phyloP scores from a whole-genome alignment of 2,329 filamentous ascomycete genomes.

The Magnaporthales sp. region DNA sequence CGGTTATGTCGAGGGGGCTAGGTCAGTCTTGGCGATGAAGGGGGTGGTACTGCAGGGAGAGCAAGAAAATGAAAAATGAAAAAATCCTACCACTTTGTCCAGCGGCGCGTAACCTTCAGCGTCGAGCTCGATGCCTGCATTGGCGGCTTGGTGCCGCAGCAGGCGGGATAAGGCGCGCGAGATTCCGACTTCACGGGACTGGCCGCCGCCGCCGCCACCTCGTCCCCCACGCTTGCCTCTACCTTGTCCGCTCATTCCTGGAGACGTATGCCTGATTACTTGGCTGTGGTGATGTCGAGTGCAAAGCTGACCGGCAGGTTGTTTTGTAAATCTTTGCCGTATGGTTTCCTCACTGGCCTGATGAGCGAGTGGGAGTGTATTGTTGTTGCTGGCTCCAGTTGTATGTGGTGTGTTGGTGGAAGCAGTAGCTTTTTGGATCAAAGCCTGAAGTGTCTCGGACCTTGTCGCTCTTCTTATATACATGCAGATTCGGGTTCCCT shows the following conservation, averaged over 20 bases:
- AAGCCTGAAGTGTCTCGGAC: not conserved
- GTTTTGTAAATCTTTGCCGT: not conserved
- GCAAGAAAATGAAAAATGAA: constrained; percentile 4
- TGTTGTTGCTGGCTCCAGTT: not conserved
- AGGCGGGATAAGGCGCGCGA: constrained; percentile 46
- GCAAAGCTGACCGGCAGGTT: not conserved
- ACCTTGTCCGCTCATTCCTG: constrained; percentile 9
- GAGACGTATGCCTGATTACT: not conserved
- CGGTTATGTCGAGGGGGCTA: too few relatives aligned
- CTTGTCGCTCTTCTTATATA: not conserved
- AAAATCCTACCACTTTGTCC: constrained; percentile 46
- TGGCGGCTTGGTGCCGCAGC: constrained; percentile 46
- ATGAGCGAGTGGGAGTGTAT: not conserved
- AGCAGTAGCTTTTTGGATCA: not conserved
- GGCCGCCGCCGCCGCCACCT: constrained; percentile 20
- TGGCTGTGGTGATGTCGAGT: not conserved
- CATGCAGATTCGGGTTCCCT: not conserved
- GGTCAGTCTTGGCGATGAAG: not conserved
- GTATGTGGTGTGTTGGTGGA: not conserved
- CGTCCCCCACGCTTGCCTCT: constrained; percentile 14
- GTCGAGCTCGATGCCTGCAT: constrained; percentile 49
- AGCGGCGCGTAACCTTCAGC: constrained; percentile 50
- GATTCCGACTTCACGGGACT: constrained; percentile 36
- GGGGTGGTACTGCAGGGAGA: not conserved
- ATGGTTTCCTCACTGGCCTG: not conserved